These are phyloP conservation scores for Limonium bicolor DNA, from an alignment of 148 eudicot species.

Conservation along the genomic window DNA sequence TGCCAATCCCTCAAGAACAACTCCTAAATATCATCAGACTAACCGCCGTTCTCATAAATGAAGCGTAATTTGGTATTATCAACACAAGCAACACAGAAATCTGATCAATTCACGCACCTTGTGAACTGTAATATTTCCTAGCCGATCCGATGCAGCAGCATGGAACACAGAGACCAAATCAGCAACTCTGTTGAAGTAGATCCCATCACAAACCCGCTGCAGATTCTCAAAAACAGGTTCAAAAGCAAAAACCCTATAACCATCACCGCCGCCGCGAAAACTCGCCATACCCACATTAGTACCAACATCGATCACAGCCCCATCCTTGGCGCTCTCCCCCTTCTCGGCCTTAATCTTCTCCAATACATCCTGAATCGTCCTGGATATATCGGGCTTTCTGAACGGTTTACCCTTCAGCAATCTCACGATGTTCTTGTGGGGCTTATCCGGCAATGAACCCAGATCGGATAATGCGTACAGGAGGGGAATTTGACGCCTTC, in stretches of 20 bases:
- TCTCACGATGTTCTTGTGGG: slow-evolving; percentile 74
- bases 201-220: slow-evolving; percentile 94
- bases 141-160: slow-evolving; percentile 78
- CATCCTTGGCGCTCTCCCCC: slow-evolving; percentile 35
- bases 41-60: no score
- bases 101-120: slow-evolving; percentile 31
- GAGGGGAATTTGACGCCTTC: slow-evolving; percentile 65
- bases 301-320: slow-evolving; percentile 79
- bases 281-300: slow-evolving; percentile 98
- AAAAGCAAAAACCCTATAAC: slow-evolving; percentile 66
- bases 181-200: slow-evolving; percentile 64
- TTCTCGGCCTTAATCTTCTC: slow-evolving; percentile 30
- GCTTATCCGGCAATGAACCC: slow-evolving; percentile 72
- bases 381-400: slow-evolving; percentile 66
- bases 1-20: no score
- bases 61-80: no score
- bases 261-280: slow-evolving; percentile 94
- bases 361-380: slow-evolving; percentile 51
- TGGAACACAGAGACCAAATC: slow-evolving; percentile 68
- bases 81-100: no score
- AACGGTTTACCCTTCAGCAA: slow-evolving; percentile 64
- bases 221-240: slow-evolving; percentile 96
- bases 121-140: slow-evolving; percentile 73
- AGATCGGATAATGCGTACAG: slow-evolving; percentile 64
- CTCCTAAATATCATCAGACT: no score